phyloP scores from a whole-genome alignment of 2,329 filamentous ascomycete genomes.

The Nigrospora oryzae region DNA sequence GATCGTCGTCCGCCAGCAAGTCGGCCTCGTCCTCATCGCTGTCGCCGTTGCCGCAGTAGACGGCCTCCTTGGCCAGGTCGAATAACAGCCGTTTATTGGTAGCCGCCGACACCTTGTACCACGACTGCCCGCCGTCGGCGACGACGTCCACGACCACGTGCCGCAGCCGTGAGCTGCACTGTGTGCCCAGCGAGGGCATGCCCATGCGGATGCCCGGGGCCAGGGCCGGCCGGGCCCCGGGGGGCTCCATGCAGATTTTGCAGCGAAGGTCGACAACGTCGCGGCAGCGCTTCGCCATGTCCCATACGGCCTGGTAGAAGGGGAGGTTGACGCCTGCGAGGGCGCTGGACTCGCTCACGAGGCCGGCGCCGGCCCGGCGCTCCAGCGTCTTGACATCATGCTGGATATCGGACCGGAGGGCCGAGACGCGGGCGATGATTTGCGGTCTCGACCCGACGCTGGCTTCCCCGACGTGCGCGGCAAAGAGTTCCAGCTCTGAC shows the following conservation, averaged over 20 bases:
- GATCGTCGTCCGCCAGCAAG: constrained; percentile 6
- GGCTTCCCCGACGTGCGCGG: not conserved
- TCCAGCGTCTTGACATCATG: constrained; percentile 1
- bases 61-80: constrained; percentile 21
- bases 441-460: not conserved
- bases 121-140: constrained; percentile 18
- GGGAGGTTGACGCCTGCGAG: constrained; percentile 14
- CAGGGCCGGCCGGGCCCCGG: constrained; percentile 12
- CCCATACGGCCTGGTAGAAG: constrained; percentile 19
- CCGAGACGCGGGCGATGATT: not conserved
- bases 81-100: constrained; percentile 19
- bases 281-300: constrained; percentile 16
- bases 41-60: constrained; percentile 19
- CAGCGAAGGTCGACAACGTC: constrained; percentile 19
- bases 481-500: constrained; percentile 4
- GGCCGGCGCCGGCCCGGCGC: not conserved
- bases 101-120: constrained; percentile 23
- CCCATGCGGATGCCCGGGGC: constrained; percentile 19
- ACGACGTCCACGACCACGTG: constrained; percentile 18
- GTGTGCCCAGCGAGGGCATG: constrained; percentile 15
- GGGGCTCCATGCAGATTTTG: constrained; percentile 14
- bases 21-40: constrained; percentile 11
- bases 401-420: constrained; percentile 1
- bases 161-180: constrained; percentile 10
- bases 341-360: not conserved